Conservation (phyloP, 2,329 filamentous ascomycete species). For the Pseudogymnoascus sp. region DNA sequence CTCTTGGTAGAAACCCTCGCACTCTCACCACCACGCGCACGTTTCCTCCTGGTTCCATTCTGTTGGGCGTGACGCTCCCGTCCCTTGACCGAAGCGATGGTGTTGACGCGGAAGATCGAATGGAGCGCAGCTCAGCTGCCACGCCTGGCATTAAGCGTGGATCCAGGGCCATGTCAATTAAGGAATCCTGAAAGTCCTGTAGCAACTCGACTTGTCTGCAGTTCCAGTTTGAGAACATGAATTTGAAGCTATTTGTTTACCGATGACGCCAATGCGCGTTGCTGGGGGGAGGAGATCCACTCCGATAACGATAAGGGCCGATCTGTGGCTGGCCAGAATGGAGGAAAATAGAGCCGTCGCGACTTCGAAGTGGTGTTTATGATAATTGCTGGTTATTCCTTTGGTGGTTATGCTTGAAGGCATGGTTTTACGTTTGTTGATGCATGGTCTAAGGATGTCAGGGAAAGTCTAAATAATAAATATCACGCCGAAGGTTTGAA, state of each 20-base stretch:
- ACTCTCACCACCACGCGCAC: conserved; percentile 77
- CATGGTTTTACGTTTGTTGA: neutral
- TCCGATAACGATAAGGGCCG: conserved; percentile 7
- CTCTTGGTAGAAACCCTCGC: conserved; percentile 69
- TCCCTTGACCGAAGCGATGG: conserved; percentile 69
- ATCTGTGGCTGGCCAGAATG: conserved; percentile 3
- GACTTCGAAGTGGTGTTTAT: neutral
- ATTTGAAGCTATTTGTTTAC: conserved; percentile 13
- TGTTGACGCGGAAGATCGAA: conserved; percentile 65
- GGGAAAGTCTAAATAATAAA: conserved; percentile 6
- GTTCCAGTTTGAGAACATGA: conserved; percentile 24
- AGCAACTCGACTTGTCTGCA: conserved; percentile 21
- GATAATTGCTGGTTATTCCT: neutral
- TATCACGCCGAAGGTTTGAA: neutral
- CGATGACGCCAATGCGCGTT: conserved; percentile 11
- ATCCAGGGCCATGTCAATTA: conserved; percentile 34
- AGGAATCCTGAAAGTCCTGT: conserved; percentile 24
- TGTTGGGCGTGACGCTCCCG: conserved; percentile 51
- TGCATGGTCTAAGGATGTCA: neutral
- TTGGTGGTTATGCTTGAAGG: conserved; percentile 1
- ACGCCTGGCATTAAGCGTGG: conserved; percentile 39
- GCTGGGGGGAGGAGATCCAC: conserved; percentile 9
- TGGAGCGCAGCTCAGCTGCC: conserved; percentile 29
- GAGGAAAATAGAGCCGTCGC: conserved; percentile 1
- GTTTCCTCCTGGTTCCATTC: conserved; percentile 59